Evolutionary conservation across 495 filamentous ascomycete genomes (phyloP).

Genomic region (Hypoxylon lenormandii): DNA sequence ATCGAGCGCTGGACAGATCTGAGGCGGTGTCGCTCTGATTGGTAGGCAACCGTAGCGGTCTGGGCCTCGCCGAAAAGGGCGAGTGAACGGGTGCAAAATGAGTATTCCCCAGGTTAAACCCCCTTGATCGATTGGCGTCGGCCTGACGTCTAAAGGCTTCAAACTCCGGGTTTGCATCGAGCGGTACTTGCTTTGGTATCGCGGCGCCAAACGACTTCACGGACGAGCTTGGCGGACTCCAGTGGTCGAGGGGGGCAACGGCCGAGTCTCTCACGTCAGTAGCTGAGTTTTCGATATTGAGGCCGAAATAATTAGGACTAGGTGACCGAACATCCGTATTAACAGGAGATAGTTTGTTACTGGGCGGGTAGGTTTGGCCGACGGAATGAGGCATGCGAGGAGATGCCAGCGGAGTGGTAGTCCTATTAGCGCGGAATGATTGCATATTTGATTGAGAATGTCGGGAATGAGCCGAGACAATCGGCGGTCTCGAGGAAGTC

Average conservation of each 20-base stretch:
- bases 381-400: slow-evolving; percentile 58
- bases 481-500: slow-evolving; percentile 58
- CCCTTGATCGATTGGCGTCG: slow-evolving; percentile 66
- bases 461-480: slow-evolving; percentile 51
- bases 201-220: slow-evolving; percentile 74
- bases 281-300: slow-evolving; percentile 69
- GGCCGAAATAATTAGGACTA: slow-evolving; percentile 86
- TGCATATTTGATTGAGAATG: slow-evolving; percentile 59
- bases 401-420: slow-evolving; percentile 60
- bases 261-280: slow-evolving; percentile 71
- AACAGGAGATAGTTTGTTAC: slow-evolving; percentile 50
- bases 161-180: slow-evolving; percentile 80
- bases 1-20: slow-evolving; percentile 44
- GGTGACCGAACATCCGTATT: slow-evolving; percentile 59
- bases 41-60: slow-evolving; percentile 56
- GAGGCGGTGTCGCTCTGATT: slow-evolving; percentile 54
- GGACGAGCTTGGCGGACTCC: slow-evolving; percentile 75
- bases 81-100: slow-evolving; percentile 57
- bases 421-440: slow-evolving; percentile 53
- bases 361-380: slow-evolving; percentile 58
- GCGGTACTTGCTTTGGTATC: slow-evolving; percentile 74
- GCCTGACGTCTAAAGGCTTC: slow-evolving; percentile 79
- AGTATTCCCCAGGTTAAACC: slow-evolving; percentile 64
- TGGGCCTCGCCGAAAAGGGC: slow-evolving; percentile 52
- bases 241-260: slow-evolving; percentile 72